Base-by-base conservation (phyloP, 306 rosid genomes). In the Fragaria ananassa region DNA sequence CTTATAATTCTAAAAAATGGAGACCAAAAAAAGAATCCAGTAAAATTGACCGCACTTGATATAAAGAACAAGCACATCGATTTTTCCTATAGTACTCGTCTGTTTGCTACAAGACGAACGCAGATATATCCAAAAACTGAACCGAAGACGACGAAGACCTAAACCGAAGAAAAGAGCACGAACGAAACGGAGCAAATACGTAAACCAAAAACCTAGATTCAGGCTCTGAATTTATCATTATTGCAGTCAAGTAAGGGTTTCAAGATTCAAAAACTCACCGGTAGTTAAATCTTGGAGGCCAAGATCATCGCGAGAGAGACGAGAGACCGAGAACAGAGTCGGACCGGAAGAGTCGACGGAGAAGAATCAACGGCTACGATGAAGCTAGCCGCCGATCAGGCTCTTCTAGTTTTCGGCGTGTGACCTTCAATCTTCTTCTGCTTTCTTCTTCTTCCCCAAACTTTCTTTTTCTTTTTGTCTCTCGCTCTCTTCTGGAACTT, bases 361-460 rank as follows among this genome's bases (percentile, higher is more conserved):
- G 65, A 71, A 71, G 76, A 71, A 50, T 50, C 65, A 21, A 53
- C 35, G 50, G 65, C 75, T n/a, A n/a, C 9, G 75, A 53, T 51
- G 61, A 11, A 51, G 18, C 65, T 27, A 60, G 47, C 63, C 46
- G 57, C 54, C 75, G 66, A 70, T 62, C 68, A 18, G 57, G 57
- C 1, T 45, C 42, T 69, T 69, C 73, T 41, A 8, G 72, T 12
- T 60, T 60, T 37, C 44, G 44, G 45, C 69, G 25, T 12, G 44
- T 21, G 23, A 35, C 12, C 44, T 35, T n/a, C 19, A 35, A 18
- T 64, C 69, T 64, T 31, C 68, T 60, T 25, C 37, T 25, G 7
- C 61, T 53, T 19, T 23, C 9, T 47, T 3, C 51, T 53, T 57
- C 63, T 57, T 46, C 54, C 54, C 54, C 10, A 27, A 47, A 25